Evolutionary conservation across 306 rosid genomes (phyloP).

Genomic region (Adenanthera pavonina): DNA sequence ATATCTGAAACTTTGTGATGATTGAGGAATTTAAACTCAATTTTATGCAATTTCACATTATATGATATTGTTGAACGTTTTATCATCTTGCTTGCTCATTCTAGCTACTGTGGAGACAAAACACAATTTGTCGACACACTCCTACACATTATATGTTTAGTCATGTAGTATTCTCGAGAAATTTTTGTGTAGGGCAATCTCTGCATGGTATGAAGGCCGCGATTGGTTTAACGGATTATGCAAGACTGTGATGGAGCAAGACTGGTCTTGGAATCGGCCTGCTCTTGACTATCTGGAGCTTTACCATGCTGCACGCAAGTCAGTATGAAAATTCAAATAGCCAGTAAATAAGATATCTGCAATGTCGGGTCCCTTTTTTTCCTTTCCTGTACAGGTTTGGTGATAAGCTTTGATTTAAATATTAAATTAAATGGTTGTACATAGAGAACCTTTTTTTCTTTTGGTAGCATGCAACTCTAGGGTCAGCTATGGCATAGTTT

Average conservation of each 20-base stretch:
- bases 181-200: constrained; percentile 71
- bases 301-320: constrained; percentile 85
- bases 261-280: constrained; percentile 99
- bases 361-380: constrained; percentile 17
- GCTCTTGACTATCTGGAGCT: constrained; percentile 96
- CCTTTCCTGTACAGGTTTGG: constrained; percentile 56
- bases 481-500: constrained; percentile 36
- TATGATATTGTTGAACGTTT: constrained; percentile 5
- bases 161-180: background rate
- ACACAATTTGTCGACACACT: background rate
- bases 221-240: constrained; percentile 84
- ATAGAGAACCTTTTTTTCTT: constrained; percentile 38
- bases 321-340: constrained; percentile 36
- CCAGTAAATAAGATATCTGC: constrained; percentile 5
- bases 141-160: background rate
- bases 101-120: background rate
- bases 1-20: constrained; percentile 2
- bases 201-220: constrained; percentile 79
- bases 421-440: constrained; percentile 31
- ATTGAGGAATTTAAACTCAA: constrained; percentile 1
- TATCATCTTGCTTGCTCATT: constrained; percentile 11
- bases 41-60: background rate
- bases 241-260: constrained; percentile 96
- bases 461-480: constrained; percentile 47
- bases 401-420: constrained; percentile 28